Percentiles rank a stretch among this genome's conserved stretches.
These are phyloP conservation scores for Neurospora hispaniola DNA, from an alignment of 495 filamentous ascomycete species.

Conservation along the genomic window DNA sequence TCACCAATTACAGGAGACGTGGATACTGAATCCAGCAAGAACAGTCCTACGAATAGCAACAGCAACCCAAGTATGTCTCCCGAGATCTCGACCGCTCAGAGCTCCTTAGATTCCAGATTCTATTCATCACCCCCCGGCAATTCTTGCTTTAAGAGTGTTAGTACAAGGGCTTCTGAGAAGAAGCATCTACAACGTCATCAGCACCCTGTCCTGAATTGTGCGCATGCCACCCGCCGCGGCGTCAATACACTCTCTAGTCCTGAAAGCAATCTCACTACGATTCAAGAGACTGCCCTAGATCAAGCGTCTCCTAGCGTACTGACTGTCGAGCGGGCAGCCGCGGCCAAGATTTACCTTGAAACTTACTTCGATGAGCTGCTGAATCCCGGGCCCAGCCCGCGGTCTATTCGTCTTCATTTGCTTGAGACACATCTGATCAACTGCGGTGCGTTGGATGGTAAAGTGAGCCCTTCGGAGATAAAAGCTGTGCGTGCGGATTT, in stretches of 20 bases:
- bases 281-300: constrained; percentile 29
- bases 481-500: constrained; percentile 46
- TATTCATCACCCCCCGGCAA: constrained; percentile 2
- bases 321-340: constrained; percentile 67
- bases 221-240: constrained; percentile 14
- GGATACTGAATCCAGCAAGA: constrained; percentile 11
- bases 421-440: constrained; percentile 52
- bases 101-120: constrained; percentile 33
- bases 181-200: constrained; percentile 8
- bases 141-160: constrained; percentile 1
- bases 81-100: constrained; percentile 26
- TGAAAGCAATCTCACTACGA: constrained; percentile 28
- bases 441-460: constrained; percentile 18
- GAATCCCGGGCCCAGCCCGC: constrained; percentile 31
- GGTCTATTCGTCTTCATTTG: constrained; percentile 54
- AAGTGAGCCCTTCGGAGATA: constrained; percentile 45
- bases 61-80: constrained; percentile 6
- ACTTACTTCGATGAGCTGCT: constrained; percentile 65
- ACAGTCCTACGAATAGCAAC: constrained; percentile 3
- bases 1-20: neutral
- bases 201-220: neutral
- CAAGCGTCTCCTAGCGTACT: constrained; percentile 48
- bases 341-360: constrained; percentile 80
- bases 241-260: constrained; percentile 13
- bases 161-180: constrained; percentile 7